These are phyloP conservation scores for Pseudopyricularia javanii DNA, from an alignment of 2,329 filamentous ascomycete genomes.

Conservation along the genomic window DNA sequence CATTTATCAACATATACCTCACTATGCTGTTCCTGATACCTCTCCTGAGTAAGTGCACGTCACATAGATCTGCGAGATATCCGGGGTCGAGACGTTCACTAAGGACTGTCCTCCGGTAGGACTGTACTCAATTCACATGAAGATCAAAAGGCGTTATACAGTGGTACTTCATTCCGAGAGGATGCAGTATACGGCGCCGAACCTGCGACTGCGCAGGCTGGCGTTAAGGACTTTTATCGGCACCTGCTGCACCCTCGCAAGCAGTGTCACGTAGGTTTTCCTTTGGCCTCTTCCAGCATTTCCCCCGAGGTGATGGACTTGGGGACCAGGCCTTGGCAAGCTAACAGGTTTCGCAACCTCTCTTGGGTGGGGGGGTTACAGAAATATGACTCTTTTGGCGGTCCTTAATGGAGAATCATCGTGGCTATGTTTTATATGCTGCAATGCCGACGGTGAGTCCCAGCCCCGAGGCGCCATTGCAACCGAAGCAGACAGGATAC, in stretches of 20 bases:
- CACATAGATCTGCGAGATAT: too few relatives aligned
- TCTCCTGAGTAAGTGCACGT: constrained; percentile 17
- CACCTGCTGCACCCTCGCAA: constrained; percentile 40
- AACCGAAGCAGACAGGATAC: too few relatives aligned
- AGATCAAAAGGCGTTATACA: too few relatives aligned
- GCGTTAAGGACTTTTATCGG: constrained; percentile 42
- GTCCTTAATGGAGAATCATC: background rate
- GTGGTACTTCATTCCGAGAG: background rate
- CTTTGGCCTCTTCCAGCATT: background rate
- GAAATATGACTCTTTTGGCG: background rate
- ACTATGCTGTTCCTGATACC: constrained; percentile 52
- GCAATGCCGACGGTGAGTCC: background rate
- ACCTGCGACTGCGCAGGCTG: background rate
- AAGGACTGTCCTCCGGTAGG: background rate
- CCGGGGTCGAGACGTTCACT: too few relatives aligned
- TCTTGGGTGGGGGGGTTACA: background rate
- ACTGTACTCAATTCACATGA: background rate
- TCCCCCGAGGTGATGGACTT: too few relatives aligned
- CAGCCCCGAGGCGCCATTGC: too few relatives aligned
- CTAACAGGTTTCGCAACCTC: background rate
- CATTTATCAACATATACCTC: constrained; percentile 49
- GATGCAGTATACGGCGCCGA: background rate
- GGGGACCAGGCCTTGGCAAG: too few relatives aligned
- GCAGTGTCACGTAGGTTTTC: constrained; percentile 20
- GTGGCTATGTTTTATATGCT: background rate